Base-by-base conservation (phyloP, 2,329 filamentous ascomycete species). In the Trichoderma sp. region DNA sequence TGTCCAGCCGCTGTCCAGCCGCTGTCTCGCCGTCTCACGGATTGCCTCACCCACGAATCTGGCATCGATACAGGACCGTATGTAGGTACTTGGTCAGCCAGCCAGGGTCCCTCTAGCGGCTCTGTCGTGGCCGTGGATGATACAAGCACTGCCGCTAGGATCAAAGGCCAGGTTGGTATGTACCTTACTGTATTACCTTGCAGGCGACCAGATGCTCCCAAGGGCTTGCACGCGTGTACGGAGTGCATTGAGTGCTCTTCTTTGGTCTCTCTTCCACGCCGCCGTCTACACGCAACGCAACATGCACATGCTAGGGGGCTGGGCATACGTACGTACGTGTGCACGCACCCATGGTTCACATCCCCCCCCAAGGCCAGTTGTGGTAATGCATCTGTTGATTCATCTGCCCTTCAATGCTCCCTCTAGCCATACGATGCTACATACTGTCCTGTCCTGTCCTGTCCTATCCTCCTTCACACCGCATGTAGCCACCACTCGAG, bases 331-430 rank as follows among this genome's bases (percentile, higher is more conserved):
- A n/a, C 35, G n/a, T 56, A 13, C 22, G 19, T 19, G 61, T 35
- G 61, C 61, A 65, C 61, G 52, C 52, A 15, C 61, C 61, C 61
- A 65, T n/a, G 61, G 61, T 65, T 65, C 61, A 27, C 35, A 32
- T 35, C 42, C 29, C 17, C 7, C 3, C 37, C 29, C 19, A 65
- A 8, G n/a, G 19, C 19, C 1, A 35, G 52, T 52, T 15, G 19
- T 29, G 15, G 32, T 42, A n/a, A 48, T 52, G 27, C 42, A 54
- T 32, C n/a, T 12, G 29, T 53, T 60, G 60, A 64, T 53, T 29
- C 34, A 52, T 22, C 59, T 34, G 22, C 22, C 8, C 57, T 19
- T 61, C 19, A 22, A 3, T 53, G 7, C n/a, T 29, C 42, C 9
- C n/a, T 34, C 13, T 54, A 29, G n/a, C 8, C 17, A n/a, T 54